These are phyloP conservation scores for Leptographium lundbergii DNA, from an alignment of 2,329 filamentous ascomycete species.

Conservation along the genomic window DNA sequence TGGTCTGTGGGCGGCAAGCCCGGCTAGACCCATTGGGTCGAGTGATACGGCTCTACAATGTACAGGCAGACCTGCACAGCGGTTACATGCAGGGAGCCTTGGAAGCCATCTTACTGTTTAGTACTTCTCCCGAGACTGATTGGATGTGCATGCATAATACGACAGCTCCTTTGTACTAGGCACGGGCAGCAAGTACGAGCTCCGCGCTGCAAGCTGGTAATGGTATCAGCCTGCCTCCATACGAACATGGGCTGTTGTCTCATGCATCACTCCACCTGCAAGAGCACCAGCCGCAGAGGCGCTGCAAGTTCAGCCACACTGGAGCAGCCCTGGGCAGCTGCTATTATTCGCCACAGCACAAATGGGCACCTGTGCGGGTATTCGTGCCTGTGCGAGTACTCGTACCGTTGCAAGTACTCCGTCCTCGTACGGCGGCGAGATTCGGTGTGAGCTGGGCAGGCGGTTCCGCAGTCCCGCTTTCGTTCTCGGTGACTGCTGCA, in stretches of 20 bases:
- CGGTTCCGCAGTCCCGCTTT: neutral
- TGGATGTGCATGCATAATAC: neutral
- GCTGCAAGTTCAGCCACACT: neutral
- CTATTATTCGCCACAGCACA: neutral
- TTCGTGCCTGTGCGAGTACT: too few species aligned
- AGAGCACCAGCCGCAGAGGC: neutral
- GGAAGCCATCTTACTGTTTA: neutral
- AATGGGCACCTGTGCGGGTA: neutral
- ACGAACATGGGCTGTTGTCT: neutral
- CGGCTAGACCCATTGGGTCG: constrained; percentile 3
- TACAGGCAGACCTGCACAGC: neutral
- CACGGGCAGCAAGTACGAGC: neutral
- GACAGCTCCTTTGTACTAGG: neutral
- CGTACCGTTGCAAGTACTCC: neutral
- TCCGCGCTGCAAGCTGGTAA: neutral
- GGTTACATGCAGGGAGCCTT: constrained; percentile 5
- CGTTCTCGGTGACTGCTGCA: neutral
- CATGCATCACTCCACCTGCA: neutral
- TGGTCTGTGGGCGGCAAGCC: constrained; percentile 3
- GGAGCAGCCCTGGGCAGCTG: neutral
- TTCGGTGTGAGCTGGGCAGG: neutral
- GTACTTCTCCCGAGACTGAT: neutral
- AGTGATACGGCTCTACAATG: constrained; percentile 1
- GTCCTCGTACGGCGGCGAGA: neutral
- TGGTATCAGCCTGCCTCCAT: neutral